A percentile compares a stretch with the other conserved stretches of the same genome.
Conservation (phyloP, 768 basidiomycete species). For the Gymnopilus dilepis region DNA sequence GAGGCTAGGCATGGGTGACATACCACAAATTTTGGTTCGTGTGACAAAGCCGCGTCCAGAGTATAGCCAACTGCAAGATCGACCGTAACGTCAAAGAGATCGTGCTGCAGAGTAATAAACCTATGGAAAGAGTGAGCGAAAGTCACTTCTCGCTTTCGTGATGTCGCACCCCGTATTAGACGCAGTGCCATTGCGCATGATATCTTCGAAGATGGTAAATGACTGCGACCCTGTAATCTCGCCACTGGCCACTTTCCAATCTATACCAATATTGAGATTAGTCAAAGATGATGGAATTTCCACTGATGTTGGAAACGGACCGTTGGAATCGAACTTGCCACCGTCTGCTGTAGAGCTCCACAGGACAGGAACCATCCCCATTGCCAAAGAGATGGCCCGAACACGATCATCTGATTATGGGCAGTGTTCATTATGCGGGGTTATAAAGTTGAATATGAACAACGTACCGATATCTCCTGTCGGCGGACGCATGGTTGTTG, state of each 20-base stretch:
- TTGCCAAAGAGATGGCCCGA: slow-evolving; percentile 85
- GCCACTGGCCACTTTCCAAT: slow-evolving; percentile 89
- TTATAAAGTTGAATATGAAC: background rate
- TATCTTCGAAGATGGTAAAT: slow-evolving; percentile 69
- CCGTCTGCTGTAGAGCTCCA: slow-evolving; percentile 75
- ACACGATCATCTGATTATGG: slow-evolving; percentile 79
- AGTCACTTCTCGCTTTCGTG: too few species aligned
- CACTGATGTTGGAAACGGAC: slow-evolving; percentile 36
- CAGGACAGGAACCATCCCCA: slow-evolving; percentile 90
- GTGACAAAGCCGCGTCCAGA: slow-evolving; percentile 72
- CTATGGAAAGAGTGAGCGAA: slow-evolving; percentile 33
- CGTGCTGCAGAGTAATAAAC: slow-evolving; percentile 91
- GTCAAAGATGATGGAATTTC: background rate
- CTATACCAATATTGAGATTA: slow-evolving; percentile 37
- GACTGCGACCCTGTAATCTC: slow-evolving; percentile 61
- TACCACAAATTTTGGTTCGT: slow-evolving; percentile 70
- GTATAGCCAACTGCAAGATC: slow-evolving; percentile 91
- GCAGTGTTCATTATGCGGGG: background rate
- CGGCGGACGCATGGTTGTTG: slow-evolving; percentile 79
- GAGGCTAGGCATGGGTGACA: slow-evolving; percentile 16
- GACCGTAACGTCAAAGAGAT: slow-evolving; percentile 83
- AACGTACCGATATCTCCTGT: slow-evolving; percentile 75
- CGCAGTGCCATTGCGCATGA: slow-evolving; percentile 70
- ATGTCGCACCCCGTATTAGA: slow-evolving; percentile 59
- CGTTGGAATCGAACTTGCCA: slow-evolving; percentile 72